These are phyloP conservation scores for Hypomyces perniciosus DNA, from an alignment of 2,329 filamentous ascomycete genomes.

Conservation along the genomic window DNA sequence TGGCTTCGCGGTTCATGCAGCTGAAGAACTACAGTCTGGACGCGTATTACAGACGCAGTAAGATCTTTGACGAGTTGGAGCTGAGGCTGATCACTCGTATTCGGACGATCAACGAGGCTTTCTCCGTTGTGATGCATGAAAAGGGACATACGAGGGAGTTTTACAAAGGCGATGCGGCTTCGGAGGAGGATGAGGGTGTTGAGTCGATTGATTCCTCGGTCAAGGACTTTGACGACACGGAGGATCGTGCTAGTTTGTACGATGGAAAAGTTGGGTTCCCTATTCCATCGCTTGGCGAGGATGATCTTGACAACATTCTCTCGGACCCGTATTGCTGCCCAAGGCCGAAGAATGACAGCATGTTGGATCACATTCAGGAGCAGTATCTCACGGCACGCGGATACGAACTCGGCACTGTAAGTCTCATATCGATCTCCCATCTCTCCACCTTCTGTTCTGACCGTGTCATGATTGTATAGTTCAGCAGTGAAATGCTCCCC, in stretches of 20 bases:
- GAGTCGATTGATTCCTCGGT: not conserved
- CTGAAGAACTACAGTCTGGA: slow-evolving; percentile 28
- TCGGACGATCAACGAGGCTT: slow-evolving; percentile 31
- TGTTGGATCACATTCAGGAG: slow-evolving; percentile 34
- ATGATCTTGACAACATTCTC: slow-evolving; percentile 6
- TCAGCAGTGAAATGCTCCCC: slow-evolving; percentile 34
- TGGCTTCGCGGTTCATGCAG: slow-evolving; percentile 26
- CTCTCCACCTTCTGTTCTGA: not conserved
- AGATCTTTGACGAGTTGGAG: slow-evolving; percentile 22
- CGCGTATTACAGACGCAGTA: slow-evolving; percentile 28
- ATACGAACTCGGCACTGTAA: slow-evolving; percentile 47
- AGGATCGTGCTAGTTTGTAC: not conserved
- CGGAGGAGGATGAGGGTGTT: not conserved
- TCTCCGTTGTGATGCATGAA: slow-evolving; percentile 23
- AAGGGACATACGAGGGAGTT: slow-evolving; percentile 17
- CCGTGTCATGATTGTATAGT: slow-evolving; percentile 22
- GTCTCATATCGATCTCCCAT: slow-evolving; percentile 10
- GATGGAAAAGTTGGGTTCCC: not conserved
- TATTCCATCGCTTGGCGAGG: not conserved
- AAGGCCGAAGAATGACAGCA: slow-evolving; percentile 19
- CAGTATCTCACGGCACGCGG: slow-evolving; percentile 36
- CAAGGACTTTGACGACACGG: not conserved
- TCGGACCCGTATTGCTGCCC: slow-evolving; percentile 16
- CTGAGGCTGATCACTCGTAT: slow-evolving; percentile 35
- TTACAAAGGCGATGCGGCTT: not conserved